Base-by-base conservation (phyloP, 257 asterid genomes). In the Perilla frutescens region DNA sequence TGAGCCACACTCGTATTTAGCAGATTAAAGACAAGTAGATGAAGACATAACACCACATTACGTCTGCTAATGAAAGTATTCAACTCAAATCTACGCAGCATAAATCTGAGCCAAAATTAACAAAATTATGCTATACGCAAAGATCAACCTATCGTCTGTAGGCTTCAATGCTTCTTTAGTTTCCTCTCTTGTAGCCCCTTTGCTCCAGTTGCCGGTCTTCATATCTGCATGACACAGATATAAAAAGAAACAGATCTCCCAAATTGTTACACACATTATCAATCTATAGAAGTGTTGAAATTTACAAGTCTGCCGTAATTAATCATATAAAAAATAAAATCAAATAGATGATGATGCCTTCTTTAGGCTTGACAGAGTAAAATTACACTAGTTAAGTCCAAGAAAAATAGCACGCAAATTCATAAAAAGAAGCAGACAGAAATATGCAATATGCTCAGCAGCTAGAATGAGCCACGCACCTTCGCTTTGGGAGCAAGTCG, bases 151-250 rank as follows among this genome's bases (percentile, higher is more conserved):
- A 73, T 93, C 97, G 58, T 87, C 89, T 6, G 73, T 89, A 41
- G 95, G 96, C 86, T 91, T 93, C 95, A 89, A 53, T 5, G 81
- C 85, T 51, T 86, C 93, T 81, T 82, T 93, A 2, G 94, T 84
- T 66, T 93, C 98, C 87, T 80, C 89, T 77, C 59, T 89, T 40
- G 68, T 74, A 41, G 82, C 78, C 31, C 83, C 91, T 81, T 79
- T 91, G 74, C 89, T 89, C 84, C 90, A 87, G 45, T 84, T 79
- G 11, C 84, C 87, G 53, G 87, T 76, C 86, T 88, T 91, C 98
- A 91, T 93, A 61, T 83, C 84, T 74, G 43, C 76, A 50, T 66
- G 70, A 43, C 39, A 11, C 20, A 7, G 56, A n/a, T 13, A 47
- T 7, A 7, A 26, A 47, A 44, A 13, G 4, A n/a, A 15, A 65